These are phyloP conservation scores for Penicillium flavigenum DNA, from an alignment of 495 filamentous ascomycete genomes.

Conservation along the genomic window DNA sequence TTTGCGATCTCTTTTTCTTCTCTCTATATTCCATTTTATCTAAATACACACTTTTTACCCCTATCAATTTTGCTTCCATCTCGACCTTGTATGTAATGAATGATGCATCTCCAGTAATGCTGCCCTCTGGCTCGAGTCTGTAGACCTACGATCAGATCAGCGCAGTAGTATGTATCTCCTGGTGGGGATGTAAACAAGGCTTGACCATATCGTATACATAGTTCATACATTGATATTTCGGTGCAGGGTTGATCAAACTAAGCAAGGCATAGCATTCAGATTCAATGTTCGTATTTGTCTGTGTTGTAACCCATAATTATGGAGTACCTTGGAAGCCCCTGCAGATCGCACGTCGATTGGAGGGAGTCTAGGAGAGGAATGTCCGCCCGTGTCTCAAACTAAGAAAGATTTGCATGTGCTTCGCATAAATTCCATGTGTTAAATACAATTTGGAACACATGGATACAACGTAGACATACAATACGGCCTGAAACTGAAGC, in stretches of 20 bases:
- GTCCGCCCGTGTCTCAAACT: too few species aligned
- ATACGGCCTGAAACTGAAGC: not conserved
- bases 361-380: not conserved
- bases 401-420: not conserved
- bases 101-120: not conserved
- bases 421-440: not conserved
- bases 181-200: not conserved
- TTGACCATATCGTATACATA: not conserved
- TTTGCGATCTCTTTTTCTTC: not conserved
- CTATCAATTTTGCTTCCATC: not conserved
- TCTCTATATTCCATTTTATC: not conserved
- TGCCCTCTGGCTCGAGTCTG: not conserved
- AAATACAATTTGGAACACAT: not conserved
- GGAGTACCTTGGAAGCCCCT: not conserved
- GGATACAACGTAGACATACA: not conserved
- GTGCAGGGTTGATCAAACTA: not conserved
- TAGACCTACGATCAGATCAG: not conserved
- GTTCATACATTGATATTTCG: not conserved
- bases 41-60: constrained; percentile 1
- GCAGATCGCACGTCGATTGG: not conserved
- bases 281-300: not conserved
- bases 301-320: not conserved
- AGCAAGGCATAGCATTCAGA: not conserved
- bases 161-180: not conserved
- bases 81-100: not conserved